Evolutionary conservation across 1,284 basidiomycete species (phyloP).

Genomic region (Cerioporus squamosus): DNA sequence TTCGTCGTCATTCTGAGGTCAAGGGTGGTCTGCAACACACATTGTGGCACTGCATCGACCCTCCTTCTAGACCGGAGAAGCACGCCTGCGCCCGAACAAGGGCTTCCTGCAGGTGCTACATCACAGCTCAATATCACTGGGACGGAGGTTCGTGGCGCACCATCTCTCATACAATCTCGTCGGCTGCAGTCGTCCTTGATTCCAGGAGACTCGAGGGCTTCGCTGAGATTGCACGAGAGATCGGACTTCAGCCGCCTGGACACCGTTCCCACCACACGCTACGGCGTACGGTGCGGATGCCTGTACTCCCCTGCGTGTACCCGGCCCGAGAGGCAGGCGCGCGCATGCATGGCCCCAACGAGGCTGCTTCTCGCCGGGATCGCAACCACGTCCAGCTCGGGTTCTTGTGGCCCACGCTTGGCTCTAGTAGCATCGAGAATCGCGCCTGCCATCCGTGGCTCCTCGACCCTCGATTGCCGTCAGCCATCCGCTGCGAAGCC

Average conservation of each 20-base stretch:
- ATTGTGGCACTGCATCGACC: background rate
- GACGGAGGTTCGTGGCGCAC: background rate
- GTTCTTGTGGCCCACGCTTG: background rate
- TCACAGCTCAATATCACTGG: background rate
- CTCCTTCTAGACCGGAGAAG: conserved; percentile 1
- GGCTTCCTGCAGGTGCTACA: background rate
- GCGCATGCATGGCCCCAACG: conserved; percentile 17
- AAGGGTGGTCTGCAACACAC: background rate
- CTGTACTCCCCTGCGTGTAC: background rate
- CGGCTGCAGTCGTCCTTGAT: conserved; percentile 1
- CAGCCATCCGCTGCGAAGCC: background rate
- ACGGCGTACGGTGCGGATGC: conserved; percentile 14
- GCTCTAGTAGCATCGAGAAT: conserved; percentile 1
- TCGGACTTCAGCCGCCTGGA: background rate
- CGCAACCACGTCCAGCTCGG: background rate
- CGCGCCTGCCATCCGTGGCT: background rate
- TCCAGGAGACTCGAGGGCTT: background rate
- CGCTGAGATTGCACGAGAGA: conserved; percentile 15
- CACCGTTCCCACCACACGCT: background rate
- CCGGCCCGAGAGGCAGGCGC: conserved; percentile 13
- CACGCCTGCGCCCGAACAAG: background rate
- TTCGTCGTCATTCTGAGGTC: conserved; percentile 9
- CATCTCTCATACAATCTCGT: conserved; percentile 7
- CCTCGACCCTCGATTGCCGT: background rate
- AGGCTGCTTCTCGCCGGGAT: conserved; percentile 15